Conservation (phyloP, 1,284 basidiomycete genomes). For the Leccinum huronense region DNA sequence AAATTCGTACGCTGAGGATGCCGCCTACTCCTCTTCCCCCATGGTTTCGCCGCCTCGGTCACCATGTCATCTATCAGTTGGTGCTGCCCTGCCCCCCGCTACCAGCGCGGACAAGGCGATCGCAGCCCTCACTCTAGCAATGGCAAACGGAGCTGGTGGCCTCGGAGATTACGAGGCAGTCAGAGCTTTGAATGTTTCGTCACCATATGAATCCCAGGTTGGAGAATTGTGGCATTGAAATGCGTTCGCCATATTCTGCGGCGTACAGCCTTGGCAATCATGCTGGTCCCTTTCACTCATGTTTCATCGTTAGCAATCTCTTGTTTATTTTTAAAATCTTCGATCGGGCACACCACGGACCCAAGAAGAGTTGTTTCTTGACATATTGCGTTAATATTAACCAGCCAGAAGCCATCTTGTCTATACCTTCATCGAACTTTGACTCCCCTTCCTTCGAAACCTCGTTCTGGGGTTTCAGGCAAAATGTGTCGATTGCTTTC, state of each 20-base stretch:
- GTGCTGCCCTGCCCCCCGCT: slow-evolving; percentile 27
- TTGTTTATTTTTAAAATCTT: slow-evolving; percentile 35
- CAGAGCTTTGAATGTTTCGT: slow-evolving; percentile 41
- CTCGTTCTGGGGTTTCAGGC: slow-evolving; percentile 16
- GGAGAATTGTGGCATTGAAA: slow-evolving; percentile 66
- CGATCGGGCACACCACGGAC: slow-evolving; percentile 21
- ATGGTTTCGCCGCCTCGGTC: slow-evolving; percentile 20
- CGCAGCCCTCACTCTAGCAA: slow-evolving; percentile 58
- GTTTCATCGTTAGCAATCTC: slow-evolving; percentile 12
- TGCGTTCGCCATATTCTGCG: slow-evolving; percentile 2
- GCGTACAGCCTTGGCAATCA: slow-evolving; percentile 1
- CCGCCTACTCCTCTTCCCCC: slow-evolving; percentile 4
- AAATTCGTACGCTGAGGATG: slow-evolving; percentile 18
- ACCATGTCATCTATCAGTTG: slow-evolving; percentile 6
- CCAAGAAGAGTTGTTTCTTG: slow-evolving; percentile 20
- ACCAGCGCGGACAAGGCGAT: slow-evolving; percentile 58
- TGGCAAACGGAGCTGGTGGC: slow-evolving; percentile 69
- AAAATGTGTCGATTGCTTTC: slow-evolving; percentile 22
- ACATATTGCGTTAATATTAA: slow-evolving; percentile 30
- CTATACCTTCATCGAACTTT: slow-evolving; percentile 29
- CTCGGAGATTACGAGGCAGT: slow-evolving; percentile 61
- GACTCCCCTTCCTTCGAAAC: slow-evolving; percentile 9
- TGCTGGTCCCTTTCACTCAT: not conserved
- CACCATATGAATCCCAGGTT: slow-evolving; percentile 44
- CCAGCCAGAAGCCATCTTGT: slow-evolving; percentile 22